Base-by-base conservation (phyloP, 148 eudicot genomes). In the Tetragonia tetragonoides region DNA sequence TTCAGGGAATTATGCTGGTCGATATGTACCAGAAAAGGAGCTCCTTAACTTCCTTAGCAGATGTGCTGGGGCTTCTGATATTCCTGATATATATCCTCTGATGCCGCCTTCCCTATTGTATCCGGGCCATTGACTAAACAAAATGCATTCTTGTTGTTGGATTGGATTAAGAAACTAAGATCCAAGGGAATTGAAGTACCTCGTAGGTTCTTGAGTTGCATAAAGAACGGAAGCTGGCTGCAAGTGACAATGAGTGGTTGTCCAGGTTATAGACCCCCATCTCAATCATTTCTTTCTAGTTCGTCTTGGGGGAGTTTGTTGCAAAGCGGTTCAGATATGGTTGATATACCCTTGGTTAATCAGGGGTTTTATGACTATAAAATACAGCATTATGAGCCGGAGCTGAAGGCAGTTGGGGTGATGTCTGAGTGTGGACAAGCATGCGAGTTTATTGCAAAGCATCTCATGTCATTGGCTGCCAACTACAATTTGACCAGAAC, bases 311-410 rank as follows among this genome's bases (percentile, higher is more conserved):
- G 84, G 4, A 23, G 59, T 61, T 78, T 88, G 75, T 77, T 91
- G 60, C 89, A 87, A 59, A 82, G 81, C 47, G 87, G 85, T 62
- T 86, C 86, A 0, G 84, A 85, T 18, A 78, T 85, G 67, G 87
- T 89, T 62, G 93, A 91, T 71, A 83, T 91, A 59, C 91, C 89
- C 5, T 77, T 89, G 21, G 77, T 91, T 53, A 89, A 91, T 82
- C 64, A 74, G 70, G 28, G 16, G 3, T 91, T 77, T 54, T 91
- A 91, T 80, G 89, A 79, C 46, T 16, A 65, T 24, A 61, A 77
- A 53, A 80, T 89, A 24, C 73, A 56, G 9, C n/a, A 70, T 4
- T 91, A 88, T 42, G 42, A 77, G 28, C 88, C 84, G 23, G 97
- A 87, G 85, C 75, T 91, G 14, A 85, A 82, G 78, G 68, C 53